Percentiles rank a stretch among this genome's conserved stretches.
Conservation (phyloP, 2,329 filamentous ascomycete genomes). For the Hypoxylon sp. region DNA sequence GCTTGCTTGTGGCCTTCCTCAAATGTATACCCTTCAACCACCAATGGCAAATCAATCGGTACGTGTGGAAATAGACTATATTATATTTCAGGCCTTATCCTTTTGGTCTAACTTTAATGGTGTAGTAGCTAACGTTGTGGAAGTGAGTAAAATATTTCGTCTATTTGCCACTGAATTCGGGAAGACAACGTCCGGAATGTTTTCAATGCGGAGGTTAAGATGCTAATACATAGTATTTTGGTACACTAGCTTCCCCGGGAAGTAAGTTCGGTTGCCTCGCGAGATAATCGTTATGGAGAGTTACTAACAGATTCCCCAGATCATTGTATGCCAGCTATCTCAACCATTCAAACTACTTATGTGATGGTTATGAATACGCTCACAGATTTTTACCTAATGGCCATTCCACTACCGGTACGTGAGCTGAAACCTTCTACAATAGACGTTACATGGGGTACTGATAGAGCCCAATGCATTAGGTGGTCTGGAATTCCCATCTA, state of each 20-base stretch:
- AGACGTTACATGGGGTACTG: not conserved
- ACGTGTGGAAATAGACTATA: not conserved
- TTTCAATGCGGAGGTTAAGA: not conserved
- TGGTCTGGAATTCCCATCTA: constrained; percentile 63
- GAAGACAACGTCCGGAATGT: not conserved
- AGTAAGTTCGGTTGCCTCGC: constrained; percentile 55
- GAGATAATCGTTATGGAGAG: too few species aligned
- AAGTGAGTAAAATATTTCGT: not conserved
- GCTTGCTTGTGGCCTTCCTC: constrained; percentile 61
- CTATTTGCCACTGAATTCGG: not conserved
- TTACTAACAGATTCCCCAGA: constrained; percentile 40
- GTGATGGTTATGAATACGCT: constrained; percentile 63
- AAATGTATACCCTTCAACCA: constrained; percentile 61
- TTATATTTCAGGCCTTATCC: not conserved
- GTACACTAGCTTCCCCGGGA: constrained; percentile 57
- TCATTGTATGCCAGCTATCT: constrained; percentile 63
- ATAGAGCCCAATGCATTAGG: constrained; percentile 22
- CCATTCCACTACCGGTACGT: constrained; percentile 62
- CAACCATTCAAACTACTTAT: constrained; percentile 62
- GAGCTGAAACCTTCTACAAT: constrained; percentile 24
- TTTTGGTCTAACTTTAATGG: not conserved
- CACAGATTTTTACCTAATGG: constrained; percentile 66
- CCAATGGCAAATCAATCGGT: constrained; percentile 65
- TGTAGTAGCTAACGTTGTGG: not conserved
- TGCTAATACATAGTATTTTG: not conserved